These are phyloP conservation scores for Leonotis leonurus DNA, from an alignment of 257 asterid species.

Conservation along the genomic window DNA sequence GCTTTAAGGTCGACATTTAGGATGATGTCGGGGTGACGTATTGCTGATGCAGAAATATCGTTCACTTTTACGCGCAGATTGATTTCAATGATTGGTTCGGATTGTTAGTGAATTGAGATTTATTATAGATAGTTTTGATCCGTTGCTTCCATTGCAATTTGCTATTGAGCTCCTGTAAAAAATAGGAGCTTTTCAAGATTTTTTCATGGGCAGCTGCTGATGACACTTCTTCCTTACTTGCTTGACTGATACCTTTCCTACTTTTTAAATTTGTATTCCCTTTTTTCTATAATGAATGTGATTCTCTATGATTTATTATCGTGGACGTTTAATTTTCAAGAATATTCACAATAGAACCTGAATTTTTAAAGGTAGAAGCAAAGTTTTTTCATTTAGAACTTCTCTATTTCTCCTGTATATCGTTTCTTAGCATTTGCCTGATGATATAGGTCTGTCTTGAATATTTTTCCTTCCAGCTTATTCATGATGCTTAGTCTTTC, in stretches of 20 bases:
- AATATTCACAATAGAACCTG: not conserved
- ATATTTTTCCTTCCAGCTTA: not conserved
- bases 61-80: not conserved
- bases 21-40: not conserved
- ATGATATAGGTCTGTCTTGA: not conserved
- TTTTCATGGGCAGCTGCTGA: conserved; percentile 20
- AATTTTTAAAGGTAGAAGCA: not conserved
- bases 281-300: not conserved
- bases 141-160: conserved; percentile 18
- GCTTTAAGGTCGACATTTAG: not conserved
- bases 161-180: conserved; percentile 10
- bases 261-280: conserved; percentile 15
- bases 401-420: not conserved
- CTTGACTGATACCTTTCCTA: conserved; percentile 21
- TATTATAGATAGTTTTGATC: conserved; percentile 3
- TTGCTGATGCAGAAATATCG: no score
- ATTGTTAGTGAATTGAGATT: conserved; percentile 6
- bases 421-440: conserved; percentile 5
- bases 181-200: conserved; percentile 2
- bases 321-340: not conserved
- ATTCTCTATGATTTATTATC: not conserved
- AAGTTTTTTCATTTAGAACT: not conserved
- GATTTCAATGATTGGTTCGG: conserved; percentile 1
- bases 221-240: conserved; percentile 20
- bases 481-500: not conserved